Base-by-base conservation (phyloP, 2,329 filamentous ascomycete species). In the Fusarium circinatum region DNA sequence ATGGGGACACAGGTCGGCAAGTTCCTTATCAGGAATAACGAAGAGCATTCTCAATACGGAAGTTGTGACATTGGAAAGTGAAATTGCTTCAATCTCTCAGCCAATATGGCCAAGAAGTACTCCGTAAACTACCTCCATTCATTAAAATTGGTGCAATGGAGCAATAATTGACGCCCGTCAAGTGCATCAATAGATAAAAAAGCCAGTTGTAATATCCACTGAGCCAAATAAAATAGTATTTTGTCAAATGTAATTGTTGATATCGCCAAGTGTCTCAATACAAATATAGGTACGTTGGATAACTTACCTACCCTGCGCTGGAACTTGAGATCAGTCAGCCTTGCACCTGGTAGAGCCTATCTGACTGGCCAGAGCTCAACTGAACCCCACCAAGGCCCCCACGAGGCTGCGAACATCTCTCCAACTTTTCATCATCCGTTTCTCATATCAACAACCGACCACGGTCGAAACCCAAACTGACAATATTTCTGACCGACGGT, bases 381-480 rank as follows among this genome's bases (percentile, higher is more conserved):
- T 26, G 9, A 26, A n/a, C 48, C 56, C 72, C 61, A 70, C 58
- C 17, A 15, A 22, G 20, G 22, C 59, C 64, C 47, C 60, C 64
- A 75, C 72, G 69, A 80, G 78, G 78, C 78, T 79, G 74, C 51
- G 26, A 39, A 22, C 32, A 58, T 69, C 59, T 73, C 65, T 75
- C 38, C 70, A 79, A 79, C 78, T 78, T 78, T 78, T 78, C 64
- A 74, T 75, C 56, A 65, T 73, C 39, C 32, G 68, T 67, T 52
- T 41, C 41, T 45, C 38, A 56, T 45, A 48, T 41, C 42, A 57
- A 48, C 24, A 59, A 44, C 14, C 47, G 18, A 45, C 32, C 52
- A 30, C 48, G 24, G 32, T n/a, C 13, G 38, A 59, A 38, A 12
- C 11, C n/a, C 42, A 39, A 12, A 38, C 20, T 51, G 20, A 41